Evolutionary conservation across 202 grass and related monocot genomes (phyloP).

Genomic region (Dendrocalamus latiflorus): DNA sequence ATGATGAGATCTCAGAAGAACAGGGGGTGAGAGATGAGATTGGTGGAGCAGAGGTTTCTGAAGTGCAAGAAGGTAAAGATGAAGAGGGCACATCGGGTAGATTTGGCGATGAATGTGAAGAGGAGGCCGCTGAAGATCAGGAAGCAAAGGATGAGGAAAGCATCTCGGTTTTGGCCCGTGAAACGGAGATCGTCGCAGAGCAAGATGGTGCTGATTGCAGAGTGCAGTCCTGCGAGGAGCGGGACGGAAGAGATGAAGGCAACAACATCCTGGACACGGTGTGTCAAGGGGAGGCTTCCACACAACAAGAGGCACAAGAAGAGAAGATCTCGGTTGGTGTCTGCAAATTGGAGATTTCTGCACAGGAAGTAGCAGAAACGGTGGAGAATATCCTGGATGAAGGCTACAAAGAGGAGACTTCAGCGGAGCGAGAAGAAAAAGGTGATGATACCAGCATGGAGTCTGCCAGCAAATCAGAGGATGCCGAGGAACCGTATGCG

Average conservation of each 20-base stretch:
- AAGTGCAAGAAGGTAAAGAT: not conserved
- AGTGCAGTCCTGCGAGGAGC: not conserved
- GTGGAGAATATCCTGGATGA: not conserved
- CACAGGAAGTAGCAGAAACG: not conserved
- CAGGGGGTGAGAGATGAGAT: not conserved
- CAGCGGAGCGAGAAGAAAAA: not conserved
- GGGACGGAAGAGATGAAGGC: not conserved
- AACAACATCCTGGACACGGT: not conserved
- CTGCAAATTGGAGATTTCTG: not conserved
- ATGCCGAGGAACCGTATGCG: not conserved
- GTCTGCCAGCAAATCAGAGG: not conserved
- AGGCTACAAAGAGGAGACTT: not conserved
- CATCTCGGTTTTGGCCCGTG: not conserved
- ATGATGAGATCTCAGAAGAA: conserved; percentile 31
- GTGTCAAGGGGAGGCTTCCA: not conserved
- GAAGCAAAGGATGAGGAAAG: not conserved
- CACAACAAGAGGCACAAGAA: not conserved
- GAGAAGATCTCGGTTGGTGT: not conserved
- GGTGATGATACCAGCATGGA: not conserved
- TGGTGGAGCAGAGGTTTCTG: conserved; percentile 1
- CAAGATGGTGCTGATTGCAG: not conserved
- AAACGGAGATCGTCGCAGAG: not conserved
- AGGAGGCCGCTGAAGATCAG: not conserved
- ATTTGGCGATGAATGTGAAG: not conserved
- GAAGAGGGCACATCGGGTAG: not conserved